phyloP scores from a whole-genome alignment of 106 monocot species.

The Iris macrosiphon region DNA sequence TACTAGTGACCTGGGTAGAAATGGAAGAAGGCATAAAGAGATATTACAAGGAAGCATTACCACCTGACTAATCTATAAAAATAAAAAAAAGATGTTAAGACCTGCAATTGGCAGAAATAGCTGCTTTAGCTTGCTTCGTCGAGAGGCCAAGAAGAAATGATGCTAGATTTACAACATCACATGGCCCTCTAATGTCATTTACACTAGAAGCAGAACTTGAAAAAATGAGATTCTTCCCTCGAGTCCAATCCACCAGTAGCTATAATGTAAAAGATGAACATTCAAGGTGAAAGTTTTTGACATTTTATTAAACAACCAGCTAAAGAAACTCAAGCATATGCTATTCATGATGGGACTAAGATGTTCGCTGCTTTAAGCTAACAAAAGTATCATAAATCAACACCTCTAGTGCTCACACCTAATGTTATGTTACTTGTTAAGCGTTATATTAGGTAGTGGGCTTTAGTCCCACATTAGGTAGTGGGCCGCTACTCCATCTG shows the following conservation, averaged over 20 bases:
- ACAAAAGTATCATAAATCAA: no score
- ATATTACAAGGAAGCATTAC: neutral
- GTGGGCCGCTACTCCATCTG: no score
- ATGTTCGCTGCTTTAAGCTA: no score
- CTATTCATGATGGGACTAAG: no score
- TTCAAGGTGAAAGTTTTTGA: neutral
- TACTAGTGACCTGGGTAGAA: constrained; percentile 43
- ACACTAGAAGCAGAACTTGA: constrained; percentile 69
- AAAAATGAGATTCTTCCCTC: constrained; percentile 81
- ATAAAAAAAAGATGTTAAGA: constrained; percentile 15
- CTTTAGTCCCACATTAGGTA: no score
- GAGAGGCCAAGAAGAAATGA: constrained; percentile 67
- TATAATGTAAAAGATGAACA: constrained; percentile 19
- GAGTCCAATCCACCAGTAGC: constrained; percentile 74
- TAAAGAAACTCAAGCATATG: no score
- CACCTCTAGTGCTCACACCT: no score
- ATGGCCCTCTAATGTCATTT: constrained; percentile 79
- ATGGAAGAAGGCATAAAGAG: neutral
- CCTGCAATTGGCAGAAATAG: constrained; percentile 79
- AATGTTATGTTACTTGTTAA: no score
- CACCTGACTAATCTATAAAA: neutral
- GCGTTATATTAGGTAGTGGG: no score
- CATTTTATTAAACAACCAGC: neutral
- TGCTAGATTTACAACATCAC: constrained; percentile 68
- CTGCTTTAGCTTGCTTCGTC: constrained; percentile 66